A percentile compares a stretch with the other conserved stretches of the same genome.
Conservation (phyloP, 2,329 filamentous ascomycete species). For the Phialemonium atrogriseum region DNA sequence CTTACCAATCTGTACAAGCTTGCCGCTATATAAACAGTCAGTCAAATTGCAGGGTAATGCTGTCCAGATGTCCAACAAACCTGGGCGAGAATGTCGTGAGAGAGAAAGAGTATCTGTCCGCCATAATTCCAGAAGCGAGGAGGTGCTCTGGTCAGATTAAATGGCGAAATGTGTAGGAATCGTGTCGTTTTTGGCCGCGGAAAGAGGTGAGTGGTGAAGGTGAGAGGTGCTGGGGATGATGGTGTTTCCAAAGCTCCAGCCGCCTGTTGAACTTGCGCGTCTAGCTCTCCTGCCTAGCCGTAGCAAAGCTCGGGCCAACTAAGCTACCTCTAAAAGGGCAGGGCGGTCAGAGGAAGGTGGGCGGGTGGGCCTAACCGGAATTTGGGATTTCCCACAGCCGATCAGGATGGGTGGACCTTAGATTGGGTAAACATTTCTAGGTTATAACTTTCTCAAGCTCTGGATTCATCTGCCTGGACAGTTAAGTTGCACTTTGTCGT, state of each 20-base stretch:
- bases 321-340: too few species aligned
- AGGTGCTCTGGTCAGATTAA: not conserved
- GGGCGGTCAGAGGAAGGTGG: too few species aligned
- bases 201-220: not conserved
- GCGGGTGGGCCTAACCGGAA: too few species aligned
- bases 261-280: constrained; percentile 2
- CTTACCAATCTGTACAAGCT: constrained; percentile 92
- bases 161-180: not conserved
- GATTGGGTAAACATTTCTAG: too few species aligned
- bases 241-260: not conserved
- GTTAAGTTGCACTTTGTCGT: too few species aligned
- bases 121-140: constrained; percentile 54
- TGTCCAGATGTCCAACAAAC: constrained; percentile 44
- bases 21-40: constrained; percentile 57
- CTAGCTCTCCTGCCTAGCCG: constrained; percentile 4
- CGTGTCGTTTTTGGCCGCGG: not conserved
- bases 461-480: too few species aligned
- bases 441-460: too few species aligned
- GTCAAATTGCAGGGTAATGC: constrained; percentile 10
- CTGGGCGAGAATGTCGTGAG: constrained; percentile 99
- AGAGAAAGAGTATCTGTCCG: constrained; percentile 98
- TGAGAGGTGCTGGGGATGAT: not conserved
- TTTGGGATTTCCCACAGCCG: too few species aligned
- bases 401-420: too few species aligned
- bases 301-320: constrained; percentile 3